phyloP scores from a whole-genome alignment of 768 basidiomycete genomes.

The Lactarius hatsudake region DNA sequence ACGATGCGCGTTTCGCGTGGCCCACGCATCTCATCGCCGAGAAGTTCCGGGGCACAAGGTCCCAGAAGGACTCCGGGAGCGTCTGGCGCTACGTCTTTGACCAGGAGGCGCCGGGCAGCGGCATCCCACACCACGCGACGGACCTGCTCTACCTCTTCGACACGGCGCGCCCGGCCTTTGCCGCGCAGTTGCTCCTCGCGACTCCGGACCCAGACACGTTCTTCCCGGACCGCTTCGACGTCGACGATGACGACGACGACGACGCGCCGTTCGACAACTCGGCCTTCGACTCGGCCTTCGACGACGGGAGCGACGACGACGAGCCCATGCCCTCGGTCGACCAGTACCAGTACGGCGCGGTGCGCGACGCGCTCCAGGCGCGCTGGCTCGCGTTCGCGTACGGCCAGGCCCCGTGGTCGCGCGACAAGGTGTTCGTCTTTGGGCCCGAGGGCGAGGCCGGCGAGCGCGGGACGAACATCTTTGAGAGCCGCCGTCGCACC shows the following conservation, averaged over 20 bases:
- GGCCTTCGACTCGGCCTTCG: constrained; percentile 28
- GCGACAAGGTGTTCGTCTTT: constrained; percentile 71
- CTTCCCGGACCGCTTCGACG: constrained; percentile 31
- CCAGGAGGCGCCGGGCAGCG: constrained; percentile 67
- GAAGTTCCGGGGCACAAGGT: constrained; percentile 7
- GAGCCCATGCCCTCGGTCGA: constrained; percentile 63
- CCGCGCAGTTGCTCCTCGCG: constrained; percentile 23
- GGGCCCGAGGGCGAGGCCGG: constrained; percentile 82
- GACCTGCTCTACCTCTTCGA: constrained; percentile 80
- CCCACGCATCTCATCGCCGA: constrained; percentile 64
- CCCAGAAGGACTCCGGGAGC: constrained; percentile 36
- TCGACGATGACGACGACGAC: constrained; percentile 33
- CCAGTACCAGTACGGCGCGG: constrained; percentile 61
- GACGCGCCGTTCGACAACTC: constrained; percentile 38
- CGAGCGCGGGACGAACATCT: constrained; percentile 61
- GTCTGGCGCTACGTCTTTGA: constrained; percentile 84
- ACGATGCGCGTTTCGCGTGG: constrained; percentile 75
- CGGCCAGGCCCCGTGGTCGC: constrained; percentile 69
- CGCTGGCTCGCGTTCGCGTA: constrained; percentile 75
- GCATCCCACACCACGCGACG: constrained; percentile 64
- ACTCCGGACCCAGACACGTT: constrained; percentile 36
- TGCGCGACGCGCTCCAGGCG: constrained; percentile 69
- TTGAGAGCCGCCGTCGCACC: constrained; percentile 60
- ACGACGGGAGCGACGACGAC: constrained; percentile 33
- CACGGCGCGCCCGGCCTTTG: constrained; percentile 52